Evolutionary conservation across 768 basidiomycete genomes (phyloP), one percentile per base, ranked within the genome.

Genomic region (Collybia mongolica): DNA sequence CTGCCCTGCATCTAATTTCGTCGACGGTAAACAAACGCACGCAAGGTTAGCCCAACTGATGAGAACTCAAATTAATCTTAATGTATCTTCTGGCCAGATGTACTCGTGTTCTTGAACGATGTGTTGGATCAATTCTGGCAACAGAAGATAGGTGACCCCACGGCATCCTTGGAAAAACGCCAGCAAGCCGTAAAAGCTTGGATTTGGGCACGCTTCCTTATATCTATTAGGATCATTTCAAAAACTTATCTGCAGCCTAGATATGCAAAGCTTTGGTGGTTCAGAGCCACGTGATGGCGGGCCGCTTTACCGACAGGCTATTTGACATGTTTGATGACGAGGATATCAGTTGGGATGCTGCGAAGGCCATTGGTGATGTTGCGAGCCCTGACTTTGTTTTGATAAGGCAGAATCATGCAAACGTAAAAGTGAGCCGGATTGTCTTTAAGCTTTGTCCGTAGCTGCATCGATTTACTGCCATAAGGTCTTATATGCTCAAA

Each of bases 11-110:
- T 35, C 59, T 83, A 2, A 62, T 92, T 15, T 76, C 86, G 1
- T 79, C 85, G 0, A 68, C 90, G n/a, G 67, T 93, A 22, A 97
- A 98, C 65, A 92, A 93, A 65, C 80, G 83, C 32, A 72, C 74
- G 8, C 76, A 83, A 36, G 83, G 94, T 93, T 42, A 54, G 77
- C 3, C 8, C 20, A 19, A 40, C n/a, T 20, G n/a, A 42, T 49
- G 23, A 22, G 54, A 12, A 40, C 29, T 22, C 23, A 11, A 15
- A 44, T 38, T 26, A 9, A 32, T 29, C 18, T 37, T 26, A 17
- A 39, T 15, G 20, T 20, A 17, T 12, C 14, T 37, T 24, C 55
- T 45, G 28, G 17, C 14, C 44, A 88, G 86, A 77, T 41, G 58
- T 82, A 6, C 60, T 66, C 0, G 50, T 59, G 0, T 86, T 87